These are phyloP conservation scores for Forsythia viridissima DNA, from an alignment of 257 asterid genomes.

Conservation along the genomic window DNA sequence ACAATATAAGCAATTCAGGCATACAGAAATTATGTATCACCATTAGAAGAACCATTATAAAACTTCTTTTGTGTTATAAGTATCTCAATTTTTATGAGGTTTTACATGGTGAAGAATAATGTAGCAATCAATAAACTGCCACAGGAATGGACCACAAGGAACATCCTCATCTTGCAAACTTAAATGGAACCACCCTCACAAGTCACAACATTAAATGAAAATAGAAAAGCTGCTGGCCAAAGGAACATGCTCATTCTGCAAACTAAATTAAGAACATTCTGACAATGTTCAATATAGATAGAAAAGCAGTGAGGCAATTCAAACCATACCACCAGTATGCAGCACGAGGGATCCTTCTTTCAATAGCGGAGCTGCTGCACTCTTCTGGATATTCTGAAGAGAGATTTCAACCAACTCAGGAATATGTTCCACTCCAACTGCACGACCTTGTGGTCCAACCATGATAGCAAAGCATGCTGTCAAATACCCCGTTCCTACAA, in stretches of 20 bases:
- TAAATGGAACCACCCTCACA: not conserved
- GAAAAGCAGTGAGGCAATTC: conserved; percentile 9
- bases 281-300: not conserved
- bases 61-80: not conserved
- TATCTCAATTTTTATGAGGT: not conserved
- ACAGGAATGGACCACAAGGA: no score
- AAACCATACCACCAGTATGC: conserved; percentile 72
- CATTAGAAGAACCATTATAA: not conserved
- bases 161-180: not conserved
- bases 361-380: conserved; percentile 76
- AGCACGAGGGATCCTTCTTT: conserved; percentile 73
- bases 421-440: conserved; percentile 92
- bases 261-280: not conserved
- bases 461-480: conserved; percentile 91
- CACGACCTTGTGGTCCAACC: conserved; percentile 92
- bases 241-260: not conserved
- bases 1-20: not conserved
- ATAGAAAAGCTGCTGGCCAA: not conserved
- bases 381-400: conserved; percentile 58
- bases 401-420: conserved; percentile 81
- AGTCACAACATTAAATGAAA: not conserved
- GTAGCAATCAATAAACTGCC: not conserved
- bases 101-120: not conserved
- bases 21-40: not conserved
- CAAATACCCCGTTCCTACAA: conserved; percentile 88